These are phyloP conservation scores for Kwoniella dejecticola DNA, from an alignment of 768 basidiomycete species.

Conservation along the genomic window DNA sequence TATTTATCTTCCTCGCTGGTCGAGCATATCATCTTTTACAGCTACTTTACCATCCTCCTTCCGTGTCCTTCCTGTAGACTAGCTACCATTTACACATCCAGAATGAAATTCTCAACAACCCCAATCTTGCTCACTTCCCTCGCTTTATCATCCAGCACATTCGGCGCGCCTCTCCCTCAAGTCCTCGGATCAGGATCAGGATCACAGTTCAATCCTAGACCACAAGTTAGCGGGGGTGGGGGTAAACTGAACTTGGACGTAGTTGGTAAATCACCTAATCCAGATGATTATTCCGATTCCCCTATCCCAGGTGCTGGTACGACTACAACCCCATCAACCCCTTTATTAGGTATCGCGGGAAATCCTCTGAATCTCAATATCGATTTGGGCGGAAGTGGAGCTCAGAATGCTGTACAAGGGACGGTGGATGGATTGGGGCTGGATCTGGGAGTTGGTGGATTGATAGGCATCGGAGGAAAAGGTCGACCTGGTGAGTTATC, in stretches of 20 bases:
- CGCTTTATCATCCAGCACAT: constrained; percentile 26
- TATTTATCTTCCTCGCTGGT: neutral
- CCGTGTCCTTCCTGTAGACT: too few species aligned
- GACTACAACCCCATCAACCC: neutral
- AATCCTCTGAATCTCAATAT: neutral
- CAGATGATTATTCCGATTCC: constrained; percentile 8
- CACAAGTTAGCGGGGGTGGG: neutral
- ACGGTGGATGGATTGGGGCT: neutral
- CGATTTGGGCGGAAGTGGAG: neutral
- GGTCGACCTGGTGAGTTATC: constrained; percentile 5
- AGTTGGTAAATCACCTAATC: constrained; percentile 11
- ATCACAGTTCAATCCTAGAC: neutral
- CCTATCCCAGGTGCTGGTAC: neutral
- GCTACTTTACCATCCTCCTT: too few species aligned
- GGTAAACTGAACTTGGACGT: too few species aligned
- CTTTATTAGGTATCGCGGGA: constrained; percentile 2
- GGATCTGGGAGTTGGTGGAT: constrained; percentile 2
- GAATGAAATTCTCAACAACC: constrained; percentile 43
- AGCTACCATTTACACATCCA: constrained; percentile 3
- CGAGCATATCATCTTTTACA: too few species aligned
- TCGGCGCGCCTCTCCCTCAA: constrained; percentile 35
- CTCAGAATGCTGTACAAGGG: neutral
- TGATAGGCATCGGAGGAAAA: constrained; percentile 10
- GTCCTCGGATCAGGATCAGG: neutral
- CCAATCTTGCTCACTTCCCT: constrained; percentile 36